Evolutionary conservation across 108 stramenopile species (phyloP), one percentile per base, ranked within the genome.

Genomic region (Chaetoceros tenuissimus): DNA sequence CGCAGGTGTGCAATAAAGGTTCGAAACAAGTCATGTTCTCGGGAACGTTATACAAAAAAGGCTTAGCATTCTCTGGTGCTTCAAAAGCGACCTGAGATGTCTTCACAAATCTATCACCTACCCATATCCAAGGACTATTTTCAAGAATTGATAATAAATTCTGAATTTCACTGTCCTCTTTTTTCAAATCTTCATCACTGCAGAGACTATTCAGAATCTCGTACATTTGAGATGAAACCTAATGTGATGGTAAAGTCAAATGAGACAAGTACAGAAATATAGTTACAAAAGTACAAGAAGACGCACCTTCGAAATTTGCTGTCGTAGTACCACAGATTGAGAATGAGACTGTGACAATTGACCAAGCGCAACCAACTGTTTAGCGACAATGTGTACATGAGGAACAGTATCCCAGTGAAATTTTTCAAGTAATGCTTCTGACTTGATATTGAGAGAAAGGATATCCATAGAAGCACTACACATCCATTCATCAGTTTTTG

Each of bases 41-140:
- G 8, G 49, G 49, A 24, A 51, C 49, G 16, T 16, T 51, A 26
- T 25, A 51, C 5, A 51, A 16, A 26, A 10, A 51, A 10, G 49
- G 49, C 25, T 26, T 51, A 8, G 49, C 49, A 51, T 51, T 5
- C 25, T 51, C 49, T 26, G 25, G 25, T 10, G 49, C 49, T 10
- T 51, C 16, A 16, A 10, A 51, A 10, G 49, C 49, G 23, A 51
- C 49, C 16, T 51, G 49, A 51, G 23, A 24, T 8, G 49, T 51
- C 25, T 24, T 26, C 24, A 51, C 49, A 26, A 51, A 51, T 26
- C 16, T 51, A 26, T 51, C 49, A 24, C 49, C 49, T 10, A 51
- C 49, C 49, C 49, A 51, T 8, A 51, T 25, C 49, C 49, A 51
- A 24, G 25, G 49, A 10, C 16, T 5, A 8, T 51, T 10, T 16